A percentile compares a stretch with the other conserved stretches of the same genome.
phyloP scores from a whole-genome alignment of 1,284 basidiomycete species.

The Pulveroboletus sp. region DNA sequence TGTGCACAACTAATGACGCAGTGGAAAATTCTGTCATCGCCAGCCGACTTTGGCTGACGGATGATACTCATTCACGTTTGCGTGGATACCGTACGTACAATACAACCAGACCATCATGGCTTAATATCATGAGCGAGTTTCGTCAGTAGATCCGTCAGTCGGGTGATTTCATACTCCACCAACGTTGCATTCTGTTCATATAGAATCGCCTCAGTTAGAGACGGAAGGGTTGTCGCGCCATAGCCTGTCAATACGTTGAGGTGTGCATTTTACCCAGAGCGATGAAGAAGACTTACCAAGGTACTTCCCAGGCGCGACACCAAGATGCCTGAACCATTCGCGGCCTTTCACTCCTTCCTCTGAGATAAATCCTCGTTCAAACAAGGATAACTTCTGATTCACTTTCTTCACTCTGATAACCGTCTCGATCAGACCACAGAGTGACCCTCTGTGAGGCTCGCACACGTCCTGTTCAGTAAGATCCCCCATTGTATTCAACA shows the following conservation, averaged over 20 bases:
- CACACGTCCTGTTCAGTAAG: conserved; percentile 2
- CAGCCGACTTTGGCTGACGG: too few relatives aligned
- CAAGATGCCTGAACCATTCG: conserved; percentile 85
- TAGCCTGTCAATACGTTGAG: conserved; percentile 51
- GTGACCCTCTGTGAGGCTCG: not conserved
- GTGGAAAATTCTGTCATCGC: not conserved
- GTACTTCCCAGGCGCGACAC: conserved; percentile 88
- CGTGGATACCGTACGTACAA: not conserved
- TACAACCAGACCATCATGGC: conserved; percentile 9
- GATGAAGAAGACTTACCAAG: conserved; percentile 50
- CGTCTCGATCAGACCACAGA: conserved; percentile 51
- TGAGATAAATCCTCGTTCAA: conserved; percentile 85
- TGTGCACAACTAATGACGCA: not conserved
- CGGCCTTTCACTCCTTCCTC: conserved; percentile 75
- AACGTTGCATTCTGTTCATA: conserved; percentile 62
- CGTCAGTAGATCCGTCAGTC: conserved; percentile 56
- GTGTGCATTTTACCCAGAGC: not conserved
- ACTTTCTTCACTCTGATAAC: conserved; percentile 58
- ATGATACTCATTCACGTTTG: not conserved
- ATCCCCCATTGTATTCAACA: not conserved
- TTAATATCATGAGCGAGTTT: conserved; percentile 45
- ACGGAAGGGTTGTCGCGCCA: conserved; percentile 84
- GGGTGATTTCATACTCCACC: conserved; percentile 61
- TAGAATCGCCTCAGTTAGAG: conserved; percentile 75
- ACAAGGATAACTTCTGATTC: conserved; percentile 70